Base-by-base conservation (phyloP, 2,329 filamentous ascomycete genomes). In the Blastomyces parvus region DNA sequence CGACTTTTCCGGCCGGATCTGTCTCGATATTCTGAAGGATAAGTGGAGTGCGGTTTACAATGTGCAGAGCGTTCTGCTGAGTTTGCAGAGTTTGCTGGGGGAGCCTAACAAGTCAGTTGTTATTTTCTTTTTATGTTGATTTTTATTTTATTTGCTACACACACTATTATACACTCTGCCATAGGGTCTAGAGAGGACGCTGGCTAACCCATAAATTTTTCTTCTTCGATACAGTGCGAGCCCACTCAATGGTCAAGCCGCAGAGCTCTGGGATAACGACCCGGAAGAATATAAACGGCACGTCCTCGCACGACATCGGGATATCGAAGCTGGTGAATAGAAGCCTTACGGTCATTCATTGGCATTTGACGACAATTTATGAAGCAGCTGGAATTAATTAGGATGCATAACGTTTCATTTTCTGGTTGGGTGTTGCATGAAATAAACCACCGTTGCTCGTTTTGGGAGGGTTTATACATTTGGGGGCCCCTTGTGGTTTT, bases 1-100 rank as follows among this genome's bases (percentile, higher is more conserved):
- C 70, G 94, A 99, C 79, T 97, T 99, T 80, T 92, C 89, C 3
- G 94, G 94, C 50, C 86, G 94, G 63, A 99, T 99, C 77, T 99
- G 94, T 76, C 83, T 99, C 65, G 95, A 99, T 73, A 99, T 99
- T 69, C 83, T 99, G 68, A 97, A 97, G 83, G 94, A 97, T 77
- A 97, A 97, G 81, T 99, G 94, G 94, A 96, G 91, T 64, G 91
- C 94, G 22, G 92, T 95, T 53, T 95, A 97, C 83, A 97, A 97
- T 73, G 91, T 96, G 66, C 90, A 95, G 77, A 96, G 89, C 57
- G 90, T 99, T 57, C 81, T 99, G 62, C 77, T 99, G 71, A 97
- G 93, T 70, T 79, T 99, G 77, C 94, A 99, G 79, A 97, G 92
- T 77, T 80, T 99, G 72, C 83, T 99, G 40, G 94, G 93, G 33